These are phyloP conservation scores for Trematosphaeria pertusa DNA, from an alignment of 2,329 filamentous ascomycete species.

Conservation along the genomic window DNA sequence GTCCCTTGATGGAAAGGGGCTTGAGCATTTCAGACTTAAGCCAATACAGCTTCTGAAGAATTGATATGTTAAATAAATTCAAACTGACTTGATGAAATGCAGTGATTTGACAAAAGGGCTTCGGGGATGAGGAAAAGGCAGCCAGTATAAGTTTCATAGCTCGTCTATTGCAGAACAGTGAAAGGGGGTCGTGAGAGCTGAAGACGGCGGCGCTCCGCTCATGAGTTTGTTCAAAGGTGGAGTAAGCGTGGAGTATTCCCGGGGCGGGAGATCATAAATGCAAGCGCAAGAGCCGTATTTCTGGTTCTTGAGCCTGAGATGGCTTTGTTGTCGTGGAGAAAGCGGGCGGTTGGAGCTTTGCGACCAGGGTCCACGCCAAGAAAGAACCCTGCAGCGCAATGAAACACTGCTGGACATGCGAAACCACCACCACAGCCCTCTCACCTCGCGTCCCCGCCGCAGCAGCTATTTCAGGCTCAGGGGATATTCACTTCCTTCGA, in stretches of 20 bases:
- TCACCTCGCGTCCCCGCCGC: constrained; percentile 7
- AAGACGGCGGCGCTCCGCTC: too few relatives aligned
- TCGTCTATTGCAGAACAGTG: too few relatives aligned
- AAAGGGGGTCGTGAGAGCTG: too few relatives aligned
- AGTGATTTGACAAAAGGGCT: background rate
- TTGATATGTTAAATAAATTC: background rate
- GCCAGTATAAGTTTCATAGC: too few relatives aligned
- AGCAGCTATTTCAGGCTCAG: constrained; percentile 5
- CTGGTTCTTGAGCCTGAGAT: too few relatives aligned
- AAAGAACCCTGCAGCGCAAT: constrained; percentile 7
- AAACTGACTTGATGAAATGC: too few relatives aligned
- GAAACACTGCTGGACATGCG: constrained; percentile 18
- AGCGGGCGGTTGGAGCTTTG: constrained; percentile 1
- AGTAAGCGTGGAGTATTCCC: too few relatives aligned
- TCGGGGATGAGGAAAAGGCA: background rate
- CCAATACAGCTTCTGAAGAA: background rate
- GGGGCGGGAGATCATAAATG: too few relatives aligned
- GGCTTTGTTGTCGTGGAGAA: constrained; percentile 1
- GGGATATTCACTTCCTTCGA: constrained; percentile 9
- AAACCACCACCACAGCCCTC: constrained; percentile 16
- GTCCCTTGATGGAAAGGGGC: background rate
- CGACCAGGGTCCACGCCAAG: constrained; percentile 17
- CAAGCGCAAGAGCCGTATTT: too few relatives aligned
- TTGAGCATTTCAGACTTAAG: too few relatives aligned
- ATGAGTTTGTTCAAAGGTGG: too few relatives aligned